Base-by-base conservation (phyloP, 305 asterid species). In the Monarda citriodora region DNA sequence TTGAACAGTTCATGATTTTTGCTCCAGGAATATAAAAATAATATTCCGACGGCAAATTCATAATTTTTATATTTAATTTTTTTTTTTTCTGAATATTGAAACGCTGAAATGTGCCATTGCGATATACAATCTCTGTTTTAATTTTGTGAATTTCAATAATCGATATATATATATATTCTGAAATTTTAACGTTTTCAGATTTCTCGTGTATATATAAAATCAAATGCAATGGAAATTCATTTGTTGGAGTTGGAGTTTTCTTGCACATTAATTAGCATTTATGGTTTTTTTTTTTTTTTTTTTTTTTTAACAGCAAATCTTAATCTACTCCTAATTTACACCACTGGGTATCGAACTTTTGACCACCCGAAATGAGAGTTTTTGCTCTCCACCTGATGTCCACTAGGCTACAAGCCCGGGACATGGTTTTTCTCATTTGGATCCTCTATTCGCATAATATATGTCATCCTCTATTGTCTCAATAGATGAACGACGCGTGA, bases 1-100 rank as follows among this genome's bases (percentile, higher is more conserved):
- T 66, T 84, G 8, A 67, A 72, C 16, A 60, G 54, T 21, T 73
- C 42, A 73, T 46, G 11, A 45, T 9, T 45, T n/a, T 17, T 45
- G 38, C 13, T 45, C 12, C n/a, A 45, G 21, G 9, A 45, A n/a
- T n/a, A n/a, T n/a, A 45, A 34, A 34, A 34, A 34, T 1, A 32
- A 32, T 32, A 34, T 34, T 34, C 38, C 12, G 38, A 34, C 38
- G 38, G 50, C 13, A 7, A 45, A 45, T n/a, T 45, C 20, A 18
- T n/a, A 20, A 45, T n/a, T n/a, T 42, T 57, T 23, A 21, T 9
- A 37, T 37, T 51, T 38, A 38, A 23, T 23, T 23, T 23, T 23
- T 4, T 23, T 4, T 23, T 52, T 38, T 23, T n/a, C n/a, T 34
- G 26, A 7, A n/a, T 8, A 34, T 40, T 60, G 8, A 31, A 31